Conservation (phyloP, 140 eudicot species). For the Bidens hawaiensis region DNA sequence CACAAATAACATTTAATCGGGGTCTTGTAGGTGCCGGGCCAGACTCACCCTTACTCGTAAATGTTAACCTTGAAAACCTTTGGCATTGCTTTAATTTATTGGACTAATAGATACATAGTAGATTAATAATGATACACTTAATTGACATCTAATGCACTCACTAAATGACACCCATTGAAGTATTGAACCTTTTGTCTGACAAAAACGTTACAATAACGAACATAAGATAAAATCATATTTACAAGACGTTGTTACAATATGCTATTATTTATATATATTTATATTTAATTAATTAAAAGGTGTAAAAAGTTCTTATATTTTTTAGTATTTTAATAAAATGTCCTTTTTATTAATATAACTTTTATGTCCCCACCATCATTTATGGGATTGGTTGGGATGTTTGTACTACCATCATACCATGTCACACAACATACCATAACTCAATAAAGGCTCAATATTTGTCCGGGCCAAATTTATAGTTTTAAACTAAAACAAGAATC, state of each 20-base stretch:
- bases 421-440: slow-evolving; percentile 32
- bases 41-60: neutral
- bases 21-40: too few species aligned
- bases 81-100: neutral
- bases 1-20: too few species aligned
- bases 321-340: neutral
- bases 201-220: too few species aligned
- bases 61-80: neutral
- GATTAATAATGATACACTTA: neutral
- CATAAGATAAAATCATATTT: too few species aligned
- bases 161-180: too few species aligned
- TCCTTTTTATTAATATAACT: neutral
- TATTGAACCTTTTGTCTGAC: too few species aligned
- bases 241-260: too few species aligned
- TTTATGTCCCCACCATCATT: slow-evolving; percentile 22
- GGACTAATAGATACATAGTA: neutral
- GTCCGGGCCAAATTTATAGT: neutral
- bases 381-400: slow-evolving; percentile 23
- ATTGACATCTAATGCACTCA: too few species aligned
- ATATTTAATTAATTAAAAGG: too few species aligned
- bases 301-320: neutral
- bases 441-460: slow-evolving; percentile 19
- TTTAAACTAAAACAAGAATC: slow-evolving; percentile 15
- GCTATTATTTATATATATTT: too few species aligned
- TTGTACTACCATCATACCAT: slow-evolving; percentile 15